Conservation (phyloP, 352 stramenopile species). For the Globisporangium ultimum region DNA sequence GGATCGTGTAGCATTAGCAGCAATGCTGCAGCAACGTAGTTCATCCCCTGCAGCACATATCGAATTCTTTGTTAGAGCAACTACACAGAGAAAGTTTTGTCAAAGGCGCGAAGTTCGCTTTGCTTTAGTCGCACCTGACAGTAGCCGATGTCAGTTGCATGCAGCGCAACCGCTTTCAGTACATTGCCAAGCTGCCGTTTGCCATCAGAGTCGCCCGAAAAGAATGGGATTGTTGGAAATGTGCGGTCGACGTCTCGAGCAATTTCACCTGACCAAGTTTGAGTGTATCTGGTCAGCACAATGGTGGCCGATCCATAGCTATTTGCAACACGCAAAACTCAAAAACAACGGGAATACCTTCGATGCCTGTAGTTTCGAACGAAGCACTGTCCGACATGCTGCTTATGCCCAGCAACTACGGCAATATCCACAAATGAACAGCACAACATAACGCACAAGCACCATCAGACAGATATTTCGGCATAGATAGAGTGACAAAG, state of each 20-base stretch:
- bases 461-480: not conserved
- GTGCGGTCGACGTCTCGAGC: constrained; percentile 67
- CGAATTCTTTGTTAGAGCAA: no score
- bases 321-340: no score
- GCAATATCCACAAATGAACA: not conserved
- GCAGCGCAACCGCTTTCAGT: constrained; percentile 57
- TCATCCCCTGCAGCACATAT: constrained; percentile 58
- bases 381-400: constrained; percentile 28
- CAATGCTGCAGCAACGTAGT: constrained; percentile 70
- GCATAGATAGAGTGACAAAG: no score
- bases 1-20: constrained; percentile 42
- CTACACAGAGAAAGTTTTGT: no score
- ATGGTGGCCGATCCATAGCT: no score
- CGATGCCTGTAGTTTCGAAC: constrained; percentile 50
- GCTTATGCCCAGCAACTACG: constrained; percentile 39
- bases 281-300: not conserved
- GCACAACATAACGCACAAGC: not conserved
- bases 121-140: constrained; percentile 48
- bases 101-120: not conserved
- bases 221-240: constrained; percentile 59
- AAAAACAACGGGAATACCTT: constrained; percentile 27
- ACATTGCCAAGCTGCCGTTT: constrained; percentile 62
- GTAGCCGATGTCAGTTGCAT: constrained; percentile 63
- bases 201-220: constrained; percentile 42
- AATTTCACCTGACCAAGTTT: constrained; percentile 51